Percentiles rank a stretch among this genome's conserved stretches.
Conservation (phyloP, 2,329 filamentous ascomycete species). For the Leptosphaerulina australis region DNA sequence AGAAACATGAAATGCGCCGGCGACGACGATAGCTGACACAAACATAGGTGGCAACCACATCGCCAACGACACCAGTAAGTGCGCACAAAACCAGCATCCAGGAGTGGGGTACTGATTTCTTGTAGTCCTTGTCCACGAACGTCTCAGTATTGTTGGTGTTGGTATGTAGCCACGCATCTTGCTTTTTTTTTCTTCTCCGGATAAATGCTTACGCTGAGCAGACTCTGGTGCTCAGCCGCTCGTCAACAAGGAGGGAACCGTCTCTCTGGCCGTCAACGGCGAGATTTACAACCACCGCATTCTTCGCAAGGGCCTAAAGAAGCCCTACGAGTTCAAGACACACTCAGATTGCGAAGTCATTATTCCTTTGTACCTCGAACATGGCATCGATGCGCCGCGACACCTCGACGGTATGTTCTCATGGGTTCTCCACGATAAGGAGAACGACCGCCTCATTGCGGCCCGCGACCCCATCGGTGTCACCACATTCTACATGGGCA, state of each 20-base stretch:
- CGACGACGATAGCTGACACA: constrained; percentile 41
- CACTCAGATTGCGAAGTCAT: constrained; percentile 99
- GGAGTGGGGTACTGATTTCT: constrained; percentile 28
- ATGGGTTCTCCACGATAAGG: constrained; percentile 97
- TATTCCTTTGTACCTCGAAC: constrained; percentile 94
- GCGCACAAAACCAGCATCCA: neutral
- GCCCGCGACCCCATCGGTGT: constrained; percentile 96
- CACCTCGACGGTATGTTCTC: constrained; percentile 99
- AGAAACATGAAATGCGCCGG: constrained; percentile 35
- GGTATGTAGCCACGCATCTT: constrained; percentile 63
- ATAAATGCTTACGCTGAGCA: constrained; percentile 49
- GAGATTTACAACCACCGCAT: constrained; percentile 99
- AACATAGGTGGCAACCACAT: constrained; percentile 81
- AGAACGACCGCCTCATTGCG: constrained; percentile 87
- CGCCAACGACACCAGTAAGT: constrained; percentile 85
- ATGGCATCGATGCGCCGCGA: constrained; percentile 90
- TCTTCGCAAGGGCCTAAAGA: constrained; percentile 84
- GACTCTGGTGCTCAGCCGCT: constrained; percentile 96
- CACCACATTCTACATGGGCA: constrained; percentile 96
- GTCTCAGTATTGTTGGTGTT: constrained; percentile 95
- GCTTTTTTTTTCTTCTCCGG: neutral
- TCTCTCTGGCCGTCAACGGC: constrained; percentile 96
- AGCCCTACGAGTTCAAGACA: constrained; percentile 94
- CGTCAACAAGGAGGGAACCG: constrained; percentile 84
- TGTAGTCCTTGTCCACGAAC: constrained; percentile 86